Percentiles rank a stretch among this genome's conserved stretches.
phyloP scores from a whole-genome alignment of 1,139 yeast genomes.

The Wickerhamomyces sp. region DNA sequence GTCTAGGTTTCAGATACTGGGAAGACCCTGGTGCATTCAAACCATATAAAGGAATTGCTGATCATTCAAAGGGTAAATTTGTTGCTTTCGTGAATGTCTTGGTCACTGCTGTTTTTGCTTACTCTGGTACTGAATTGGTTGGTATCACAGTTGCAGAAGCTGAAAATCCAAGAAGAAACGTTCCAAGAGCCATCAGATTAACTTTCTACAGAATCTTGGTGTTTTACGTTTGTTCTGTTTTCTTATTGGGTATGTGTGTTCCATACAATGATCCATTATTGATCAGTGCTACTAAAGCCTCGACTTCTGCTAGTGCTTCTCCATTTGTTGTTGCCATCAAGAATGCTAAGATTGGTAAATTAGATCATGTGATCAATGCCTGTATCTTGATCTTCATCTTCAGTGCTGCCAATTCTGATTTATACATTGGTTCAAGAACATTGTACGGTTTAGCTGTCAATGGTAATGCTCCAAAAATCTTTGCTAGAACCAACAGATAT shows the following conservation, averaged over 20 bases:
- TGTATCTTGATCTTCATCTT: slow-evolving; percentile 63
- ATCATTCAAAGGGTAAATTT: slow-evolving; percentile 45
- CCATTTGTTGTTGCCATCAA: slow-evolving; percentile 65
- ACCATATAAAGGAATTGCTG: slow-evolving; percentile 60
- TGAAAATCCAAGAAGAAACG: slow-evolving; percentile 65
- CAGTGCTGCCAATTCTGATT: slow-evolving; percentile 69
- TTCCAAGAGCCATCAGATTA: slow-evolving; percentile 72
- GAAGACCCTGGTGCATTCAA: slow-evolving; percentile 53
- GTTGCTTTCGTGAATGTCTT: slow-evolving; percentile 62
- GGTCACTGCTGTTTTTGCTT: slow-evolving; percentile 73
- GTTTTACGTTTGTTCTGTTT: slow-evolving; percentile 62
- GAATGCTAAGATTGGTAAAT: slow-evolving; percentile 55
- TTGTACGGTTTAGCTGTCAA: slow-evolving; percentile 58
- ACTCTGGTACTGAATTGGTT: slow-evolving; percentile 71
- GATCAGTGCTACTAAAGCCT: slow-evolving; percentile 32
- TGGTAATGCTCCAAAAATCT: slow-evolving; percentile 59
- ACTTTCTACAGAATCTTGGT: slow-evolving; percentile 73
- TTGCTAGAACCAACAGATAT: slow-evolving; percentile 53
- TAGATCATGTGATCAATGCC: slow-evolving; percentile 66
- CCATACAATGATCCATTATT: slow-evolving; percentile 61
- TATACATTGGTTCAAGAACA: slow-evolving; percentile 67
- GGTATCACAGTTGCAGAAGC: slow-evolving; percentile 78
- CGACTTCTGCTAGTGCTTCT: slow-evolving; percentile 66
- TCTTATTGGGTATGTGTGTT: slow-evolving; percentile 71
- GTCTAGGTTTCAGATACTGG: slow-evolving; percentile 62